phyloP scores from a whole-genome alignment of 73 alveolate species.

The Paraurostyla sp. region DNA sequence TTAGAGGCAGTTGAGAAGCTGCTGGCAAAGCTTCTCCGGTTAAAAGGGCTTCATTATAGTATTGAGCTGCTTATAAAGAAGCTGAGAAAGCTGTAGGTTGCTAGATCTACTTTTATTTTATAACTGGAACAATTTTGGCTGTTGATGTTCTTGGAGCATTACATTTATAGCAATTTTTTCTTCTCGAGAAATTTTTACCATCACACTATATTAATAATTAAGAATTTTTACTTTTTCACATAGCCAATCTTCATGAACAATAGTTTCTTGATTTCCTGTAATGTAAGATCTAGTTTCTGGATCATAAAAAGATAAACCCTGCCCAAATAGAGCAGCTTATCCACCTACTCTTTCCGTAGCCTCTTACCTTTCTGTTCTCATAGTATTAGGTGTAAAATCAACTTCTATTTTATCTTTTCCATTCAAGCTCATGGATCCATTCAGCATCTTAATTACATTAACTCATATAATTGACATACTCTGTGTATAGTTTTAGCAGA shows the following conservation, averaged over 20 bases:
- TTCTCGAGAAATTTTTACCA: slow-evolving; percentile 65
- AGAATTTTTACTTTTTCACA: slow-evolving; percentile 53
- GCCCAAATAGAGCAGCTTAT: slow-evolving; percentile 39
- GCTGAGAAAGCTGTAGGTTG: slow-evolving; percentile 52
- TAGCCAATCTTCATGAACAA: slow-evolving; percentile 73
- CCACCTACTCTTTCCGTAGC: slow-evolving; percentile 49
- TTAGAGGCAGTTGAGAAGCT: slow-evolving; percentile 25
- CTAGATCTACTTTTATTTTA: slow-evolving; percentile 47
- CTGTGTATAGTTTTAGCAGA: slow-evolving; percentile 36
- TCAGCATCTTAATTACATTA: neutral
- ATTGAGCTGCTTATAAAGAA: slow-evolving; percentile 54
- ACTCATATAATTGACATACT: neutral
- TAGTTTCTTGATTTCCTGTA: slow-evolving; percentile 40
- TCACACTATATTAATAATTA: slow-evolving; percentile 31
- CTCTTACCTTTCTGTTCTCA: slow-evolving; percentile 36
- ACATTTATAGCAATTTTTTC: slow-evolving; percentile 62
- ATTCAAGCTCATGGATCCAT: slow-evolving; percentile 50
- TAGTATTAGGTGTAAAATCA: slow-evolving; percentile 35
- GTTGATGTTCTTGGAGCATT: neutral
- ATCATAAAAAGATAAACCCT: slow-evolving; percentile 27
- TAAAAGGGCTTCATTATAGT: slow-evolving; percentile 32
- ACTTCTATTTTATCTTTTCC: slow-evolving; percentile 60
- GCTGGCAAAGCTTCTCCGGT: slow-evolving; percentile 43
- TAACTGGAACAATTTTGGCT: slow-evolving; percentile 63
- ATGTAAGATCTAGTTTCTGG: slow-evolving; percentile 41